These are phyloP conservation scores for Penicillium sp. DNA, from an alignment of 2,329 filamentous ascomycete genomes.

Conservation along the genomic window DNA sequence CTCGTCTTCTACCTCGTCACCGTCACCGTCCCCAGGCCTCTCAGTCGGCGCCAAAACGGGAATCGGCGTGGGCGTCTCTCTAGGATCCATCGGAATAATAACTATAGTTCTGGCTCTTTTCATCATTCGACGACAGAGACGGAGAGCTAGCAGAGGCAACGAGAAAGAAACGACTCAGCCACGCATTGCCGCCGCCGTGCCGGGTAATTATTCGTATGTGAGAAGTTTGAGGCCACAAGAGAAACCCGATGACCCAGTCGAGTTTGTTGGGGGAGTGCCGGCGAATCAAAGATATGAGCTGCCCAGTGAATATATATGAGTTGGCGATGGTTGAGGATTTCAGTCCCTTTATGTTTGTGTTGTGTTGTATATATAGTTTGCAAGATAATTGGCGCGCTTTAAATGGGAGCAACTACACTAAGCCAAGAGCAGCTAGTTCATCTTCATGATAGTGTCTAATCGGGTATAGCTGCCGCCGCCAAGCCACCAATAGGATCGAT, in stretches of 20 bases:
- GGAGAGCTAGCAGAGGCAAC: not conserved
- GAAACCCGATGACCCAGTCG: not conserved
- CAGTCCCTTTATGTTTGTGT: too few species aligned
- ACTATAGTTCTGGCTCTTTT: not conserved
- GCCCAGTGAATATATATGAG: not conserved
- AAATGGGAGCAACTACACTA: too few species aligned
- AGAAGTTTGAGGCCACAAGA: not conserved
- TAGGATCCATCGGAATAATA: not conserved
- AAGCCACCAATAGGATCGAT: too few species aligned
- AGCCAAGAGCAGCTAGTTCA: too few species aligned
- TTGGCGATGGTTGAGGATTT: too few species aligned
- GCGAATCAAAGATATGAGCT: constrained; percentile 1
- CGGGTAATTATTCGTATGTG: not conserved
- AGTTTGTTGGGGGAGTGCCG: not conserved
- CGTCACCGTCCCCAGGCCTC: not conserved
- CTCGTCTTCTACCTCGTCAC: not conserved
- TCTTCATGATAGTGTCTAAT: too few species aligned
- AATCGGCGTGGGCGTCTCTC: not conserved
- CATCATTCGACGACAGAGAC: not conserved
- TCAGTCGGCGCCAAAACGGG: not conserved
- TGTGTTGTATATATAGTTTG: too few species aligned
- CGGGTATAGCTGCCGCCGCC: too few species aligned
- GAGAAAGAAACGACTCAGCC: not conserved
- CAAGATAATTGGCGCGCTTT: too few species aligned
- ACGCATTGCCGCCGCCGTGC: not conserved